These are phyloP conservation scores for Yarrowia galli DNA, from an alignment of 1,139 yeast genomes.

Conservation along the genomic window DNA sequence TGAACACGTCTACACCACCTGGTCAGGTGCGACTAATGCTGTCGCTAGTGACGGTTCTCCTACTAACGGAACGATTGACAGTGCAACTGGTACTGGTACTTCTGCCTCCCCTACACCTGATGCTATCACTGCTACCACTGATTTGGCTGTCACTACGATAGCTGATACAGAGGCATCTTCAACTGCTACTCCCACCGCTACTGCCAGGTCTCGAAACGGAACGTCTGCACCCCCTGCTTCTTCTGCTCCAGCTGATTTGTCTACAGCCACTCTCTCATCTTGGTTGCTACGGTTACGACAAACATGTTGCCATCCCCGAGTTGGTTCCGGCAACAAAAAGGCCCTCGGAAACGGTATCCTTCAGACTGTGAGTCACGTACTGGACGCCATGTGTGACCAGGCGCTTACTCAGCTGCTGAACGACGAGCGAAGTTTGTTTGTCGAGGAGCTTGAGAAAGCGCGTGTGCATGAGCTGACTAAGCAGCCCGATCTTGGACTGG, in stretches of 20 bases:
- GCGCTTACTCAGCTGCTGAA: conserved; percentile 60
- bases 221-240: background rate
- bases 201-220: background rate
- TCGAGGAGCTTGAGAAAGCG: conserved; percentile 61
- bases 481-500: conserved; percentile 59
- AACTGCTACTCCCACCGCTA: background rate
- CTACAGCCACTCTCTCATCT: conserved; percentile 44
- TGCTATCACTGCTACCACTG: no score
- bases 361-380: conserved; percentile 68
- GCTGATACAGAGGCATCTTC: background rate
- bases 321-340: conserved; percentile 58
- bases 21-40: background rate
- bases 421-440: conserved; percentile 59
- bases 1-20: background rate
- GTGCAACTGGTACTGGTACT: background rate
- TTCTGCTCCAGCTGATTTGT: background rate
- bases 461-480: conserved; percentile 65
- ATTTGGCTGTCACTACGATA: no score
- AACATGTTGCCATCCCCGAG: conserved; percentile 82
- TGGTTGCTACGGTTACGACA: conserved; percentile 78
- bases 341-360: conserved; percentile 47
- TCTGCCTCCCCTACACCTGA: background rate
- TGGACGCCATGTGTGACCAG: conserved; percentile 65
- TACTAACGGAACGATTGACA: background rate
- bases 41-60: background rate